Evolutionary conservation across 1,139 yeast species (phyloP), one percentile per base, ranked within the genome.

Genomic region (Candida sp.): DNA sequence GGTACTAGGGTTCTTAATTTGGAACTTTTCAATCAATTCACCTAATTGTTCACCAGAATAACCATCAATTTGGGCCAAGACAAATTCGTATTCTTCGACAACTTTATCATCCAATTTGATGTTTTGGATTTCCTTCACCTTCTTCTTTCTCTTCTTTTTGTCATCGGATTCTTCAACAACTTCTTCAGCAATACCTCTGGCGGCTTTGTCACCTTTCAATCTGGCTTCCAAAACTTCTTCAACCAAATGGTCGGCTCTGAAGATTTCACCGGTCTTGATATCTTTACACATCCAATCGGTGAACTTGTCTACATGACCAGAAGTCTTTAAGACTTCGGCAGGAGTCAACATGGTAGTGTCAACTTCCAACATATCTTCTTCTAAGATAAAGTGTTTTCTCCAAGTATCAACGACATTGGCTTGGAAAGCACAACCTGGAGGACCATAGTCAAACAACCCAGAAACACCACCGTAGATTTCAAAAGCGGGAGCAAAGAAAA

Each of bases 211-310:
- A 58, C 99, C 99, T 72, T 91, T 91, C 66, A 95, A 79, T 66
- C 99, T 83, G 45, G 95, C 79, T 73, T 93, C 99, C 57, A 95
- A 75, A 7, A 95, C 99, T 72, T 93, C 99, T 73, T 95, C 99
- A 43, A 95, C 96, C 61, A 95, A 75, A 66, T 95, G 99, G 66
- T 95, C 99, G 42, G 98, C 98, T 71, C 99, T 82, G 77, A 95
- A 95, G 57, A 95, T 95, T 71, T 95, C 99, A 52, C 99, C 99
- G 39, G 97, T 87, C 63, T 88, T 87, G 61, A 82, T 75, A 68
- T 95, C 99, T 63, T 87, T 85, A 69, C 97, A 90, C 99, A 95
- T 93, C 97, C 97, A 95, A 68, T 95, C 99, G 51, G 97, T 88
- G 64, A 95, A 95, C 76, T 95, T 93, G 66, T 93, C 99, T 51